phyloP scores from a whole-genome alignment of 164 flowering plant species.

The Macadamia tetraphylla region DNA sequence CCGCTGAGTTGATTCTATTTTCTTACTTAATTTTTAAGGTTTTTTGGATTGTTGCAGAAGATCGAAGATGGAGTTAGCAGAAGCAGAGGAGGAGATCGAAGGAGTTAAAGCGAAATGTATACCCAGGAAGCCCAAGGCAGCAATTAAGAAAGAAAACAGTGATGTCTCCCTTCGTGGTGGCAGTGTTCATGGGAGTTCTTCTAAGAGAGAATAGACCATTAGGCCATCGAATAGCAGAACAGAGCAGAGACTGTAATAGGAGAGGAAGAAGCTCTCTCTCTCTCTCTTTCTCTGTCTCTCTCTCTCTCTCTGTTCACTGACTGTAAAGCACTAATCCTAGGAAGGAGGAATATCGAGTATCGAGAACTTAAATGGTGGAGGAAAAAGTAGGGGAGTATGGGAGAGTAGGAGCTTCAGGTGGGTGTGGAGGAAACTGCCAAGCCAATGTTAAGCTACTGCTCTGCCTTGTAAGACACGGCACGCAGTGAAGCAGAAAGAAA shows the following conservation, averaged over 20 bases:
- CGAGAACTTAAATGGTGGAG: not conserved
- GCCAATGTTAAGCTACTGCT: not conserved
- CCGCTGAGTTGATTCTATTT: too few species aligned
- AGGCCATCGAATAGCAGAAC: conserved; percentile 5
- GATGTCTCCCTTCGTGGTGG: conserved; percentile 9
- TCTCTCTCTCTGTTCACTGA: not conserved
- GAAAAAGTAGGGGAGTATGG: too few species aligned
- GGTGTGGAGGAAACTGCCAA: too few species aligned
- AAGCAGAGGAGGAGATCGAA: conserved; percentile 30
- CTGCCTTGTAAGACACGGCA: conserved; percentile 2
- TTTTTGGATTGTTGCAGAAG: conserved; percentile 23
- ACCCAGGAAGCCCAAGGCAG: conserved; percentile 45
- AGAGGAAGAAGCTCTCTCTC: not conserved
- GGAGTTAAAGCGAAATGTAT: conserved; percentile 49
- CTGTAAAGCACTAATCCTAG: too few species aligned
- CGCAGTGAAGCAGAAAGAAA: not conserved
- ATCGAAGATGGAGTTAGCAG: conserved; percentile 28
- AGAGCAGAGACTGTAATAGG: too few species aligned
- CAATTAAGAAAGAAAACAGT: conserved; percentile 23
- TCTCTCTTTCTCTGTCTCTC: not conserved
- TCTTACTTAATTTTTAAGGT: not conserved
- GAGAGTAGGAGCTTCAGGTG: too few species aligned
- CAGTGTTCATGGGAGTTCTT: conserved; percentile 9
- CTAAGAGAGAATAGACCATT: conserved; percentile 9
- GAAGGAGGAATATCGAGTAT: not conserved